A percentile compares a stretch with the other conserved stretches of the same genome.
Evolutionary conservation across 192 early-diverging fungal species (phyloP).

Genomic region (Podila epicladia): DNA sequence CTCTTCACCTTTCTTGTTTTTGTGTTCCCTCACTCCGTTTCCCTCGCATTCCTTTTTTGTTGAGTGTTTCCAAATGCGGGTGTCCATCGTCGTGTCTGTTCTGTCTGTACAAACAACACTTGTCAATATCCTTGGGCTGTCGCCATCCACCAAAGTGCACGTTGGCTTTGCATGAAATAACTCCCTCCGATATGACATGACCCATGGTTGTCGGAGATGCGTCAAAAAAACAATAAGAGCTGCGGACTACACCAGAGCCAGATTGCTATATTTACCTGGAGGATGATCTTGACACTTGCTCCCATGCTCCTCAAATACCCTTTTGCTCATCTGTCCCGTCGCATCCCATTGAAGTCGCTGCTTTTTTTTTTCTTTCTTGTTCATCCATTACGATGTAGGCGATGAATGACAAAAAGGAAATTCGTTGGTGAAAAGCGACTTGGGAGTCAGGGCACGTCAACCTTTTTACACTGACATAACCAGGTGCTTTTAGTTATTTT

Average conservation of each 20-base stretch:
- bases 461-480: neutral
- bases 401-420: neutral
- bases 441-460: neutral
- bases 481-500: constrained; percentile 5
- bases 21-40: neutral
- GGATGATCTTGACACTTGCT: neutral
- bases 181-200: no score
- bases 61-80: constrained; percentile 2
- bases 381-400: neutral
- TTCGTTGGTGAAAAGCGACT: neutral
- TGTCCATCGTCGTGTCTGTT: neutral
- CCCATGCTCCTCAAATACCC: neutral
- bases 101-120: neutral
- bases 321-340: neutral
- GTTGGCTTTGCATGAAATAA: no score
- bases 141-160: no score
- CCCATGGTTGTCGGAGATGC: no score
- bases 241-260: no score
- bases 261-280: neutral
- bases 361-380: neutral
- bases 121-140: no score
- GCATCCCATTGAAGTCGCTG: no score
- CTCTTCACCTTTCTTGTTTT: neutral
- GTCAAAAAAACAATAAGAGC: no score
- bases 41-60: neutral